phyloP scores from a whole-genome alignment of 352 stramenopile species.

The Phytopythium ostracodes region DNA sequence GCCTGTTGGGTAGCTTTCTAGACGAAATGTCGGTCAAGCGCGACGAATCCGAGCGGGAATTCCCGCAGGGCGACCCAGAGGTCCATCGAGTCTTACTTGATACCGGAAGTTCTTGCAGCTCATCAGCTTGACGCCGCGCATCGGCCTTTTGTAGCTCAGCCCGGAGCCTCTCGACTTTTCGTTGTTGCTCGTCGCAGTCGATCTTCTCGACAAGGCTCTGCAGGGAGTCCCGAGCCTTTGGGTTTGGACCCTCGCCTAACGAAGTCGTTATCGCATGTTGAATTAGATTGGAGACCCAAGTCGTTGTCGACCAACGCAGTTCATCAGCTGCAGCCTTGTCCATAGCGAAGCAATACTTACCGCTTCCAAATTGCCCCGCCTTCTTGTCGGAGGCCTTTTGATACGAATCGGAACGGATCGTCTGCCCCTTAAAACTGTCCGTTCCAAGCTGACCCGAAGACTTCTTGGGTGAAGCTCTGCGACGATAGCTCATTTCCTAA shows the following conservation, averaged over 20 bases:
- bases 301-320: neutral
- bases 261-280: neutral
- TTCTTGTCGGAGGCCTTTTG: neutral
- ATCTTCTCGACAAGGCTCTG: conserved; percentile 22
- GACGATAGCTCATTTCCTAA: neutral
- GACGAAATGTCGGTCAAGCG: neutral
- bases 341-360: neutral
- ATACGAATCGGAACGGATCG: neutral
- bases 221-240: conserved; percentile 13
- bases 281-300: neutral
- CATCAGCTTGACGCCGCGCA: conserved; percentile 13
- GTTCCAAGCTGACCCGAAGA: neutral
- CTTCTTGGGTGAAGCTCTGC: neutral
- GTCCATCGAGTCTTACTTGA: neutral
- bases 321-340: neutral
- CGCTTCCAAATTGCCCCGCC: neutral
- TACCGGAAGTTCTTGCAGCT: neutral
- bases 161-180: conserved; percentile 30
- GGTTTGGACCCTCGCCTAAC: neutral
- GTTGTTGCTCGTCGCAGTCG: conserved; percentile 29
- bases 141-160: conserved; percentile 26
- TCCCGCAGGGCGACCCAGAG: neutral
- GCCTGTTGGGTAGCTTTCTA: neutral
- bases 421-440: neutral
- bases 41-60: neutral